Base-by-base conservation (phyloP, 352 stramenopile genomes). In the Globisporangium viniferum region DNA sequence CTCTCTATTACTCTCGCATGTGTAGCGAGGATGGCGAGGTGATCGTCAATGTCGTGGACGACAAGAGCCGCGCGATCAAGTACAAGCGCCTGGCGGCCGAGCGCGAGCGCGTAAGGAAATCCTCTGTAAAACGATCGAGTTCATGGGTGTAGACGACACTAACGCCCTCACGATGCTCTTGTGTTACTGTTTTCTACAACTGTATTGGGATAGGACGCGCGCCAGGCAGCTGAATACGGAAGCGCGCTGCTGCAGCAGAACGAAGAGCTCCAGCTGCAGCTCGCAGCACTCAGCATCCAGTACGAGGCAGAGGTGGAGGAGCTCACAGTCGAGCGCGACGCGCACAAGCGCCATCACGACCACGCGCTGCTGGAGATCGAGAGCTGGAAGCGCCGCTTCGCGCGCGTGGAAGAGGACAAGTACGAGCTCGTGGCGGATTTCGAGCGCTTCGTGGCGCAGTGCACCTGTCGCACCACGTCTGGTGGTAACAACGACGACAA, bases 171-270 rank as follows among this genome's bases (percentile, higher is more conserved):
- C 54, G 39, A 56, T 55, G 29, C 62, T 57, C 14, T 35, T 64
- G 29, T 7, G 9, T 0, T 48, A 51, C 75, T 9, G 44, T 12
- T 59, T 5, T 9, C n/a, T 70, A 35, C 49, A 48, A n/a, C 12
- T 62, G 66, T 51, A 62, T 49, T 31, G 33, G 31, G 14, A 35
- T 44, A 96, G 88, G 88, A 96, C 46, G 67, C 90, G 36, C 77
- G 78, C 0, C 84, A 94, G 49, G 88, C 88, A 20, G 88, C 84
- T 6, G 84, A 92, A 69, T 94, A 94, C 68, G 88, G 88, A 29
- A 70, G 93, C 14, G 81, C 78, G 35, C 77, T 96, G 39, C 66
- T 96, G n/a, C 79, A 88, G 44, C 71, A 73, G 36, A 94, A 96
- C 62, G 86, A 94, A 41, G 83, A 94, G 71, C 70, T 94, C 33